Percentiles rank a stretch among this genome's conserved stretches.
Conservation (phyloP, 2,329 filamentous ascomycete genomes). For the Xylariaceae sp. region DNA sequence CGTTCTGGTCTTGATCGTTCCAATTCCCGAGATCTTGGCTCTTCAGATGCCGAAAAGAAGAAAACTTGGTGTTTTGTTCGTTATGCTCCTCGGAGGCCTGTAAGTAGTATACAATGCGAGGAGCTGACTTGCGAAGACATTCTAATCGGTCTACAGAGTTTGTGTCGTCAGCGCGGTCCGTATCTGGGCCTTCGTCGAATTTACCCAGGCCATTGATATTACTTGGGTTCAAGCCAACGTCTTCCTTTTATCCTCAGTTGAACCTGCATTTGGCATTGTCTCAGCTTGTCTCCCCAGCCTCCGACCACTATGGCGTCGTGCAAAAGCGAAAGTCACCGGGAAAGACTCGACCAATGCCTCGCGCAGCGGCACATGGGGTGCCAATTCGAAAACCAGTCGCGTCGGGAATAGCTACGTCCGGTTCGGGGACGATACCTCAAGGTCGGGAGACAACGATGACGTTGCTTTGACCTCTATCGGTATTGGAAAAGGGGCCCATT, state of each 20-base stretch:
- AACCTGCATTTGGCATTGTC: conserved; percentile 34
- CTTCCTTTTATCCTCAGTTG: conserved; percentile 33
- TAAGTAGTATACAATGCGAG: conserved; percentile 12
- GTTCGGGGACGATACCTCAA: conserved; percentile 16
- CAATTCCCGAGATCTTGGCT: conserved; percentile 27
- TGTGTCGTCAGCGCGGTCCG: conserved; percentile 28
- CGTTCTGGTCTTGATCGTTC: conserved; percentile 28
- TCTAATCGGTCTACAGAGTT: conserved; percentile 16
- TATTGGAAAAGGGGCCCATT: conserved; percentile 14
- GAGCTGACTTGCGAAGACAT: not conserved
- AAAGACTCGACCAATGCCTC: conserved; percentile 3
- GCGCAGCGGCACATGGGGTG: conserved; percentile 10
- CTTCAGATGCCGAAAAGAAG: conserved; percentile 28
- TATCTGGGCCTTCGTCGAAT: conserved; percentile 25
- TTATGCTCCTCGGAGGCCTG: conserved; percentile 31
- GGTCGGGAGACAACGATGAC: conserved; percentile 16
- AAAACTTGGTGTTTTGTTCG: conserved; percentile 27
- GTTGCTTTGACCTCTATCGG: conserved; percentile 16
- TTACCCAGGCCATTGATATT: conserved; percentile 22
- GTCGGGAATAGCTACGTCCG: conserved; percentile 20
- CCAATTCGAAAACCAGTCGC: conserved; percentile 15
- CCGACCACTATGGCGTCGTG: conserved; percentile 29
- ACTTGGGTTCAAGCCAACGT: conserved; percentile 28
- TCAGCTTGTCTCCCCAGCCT: conserved; percentile 34
- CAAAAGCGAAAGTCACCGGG: conserved; percentile 14